These are phyloP conservation scores for Planoprotostelium fungivorum DNA, from an alignment of 78 protist species.

Conservation along the genomic window DNA sequence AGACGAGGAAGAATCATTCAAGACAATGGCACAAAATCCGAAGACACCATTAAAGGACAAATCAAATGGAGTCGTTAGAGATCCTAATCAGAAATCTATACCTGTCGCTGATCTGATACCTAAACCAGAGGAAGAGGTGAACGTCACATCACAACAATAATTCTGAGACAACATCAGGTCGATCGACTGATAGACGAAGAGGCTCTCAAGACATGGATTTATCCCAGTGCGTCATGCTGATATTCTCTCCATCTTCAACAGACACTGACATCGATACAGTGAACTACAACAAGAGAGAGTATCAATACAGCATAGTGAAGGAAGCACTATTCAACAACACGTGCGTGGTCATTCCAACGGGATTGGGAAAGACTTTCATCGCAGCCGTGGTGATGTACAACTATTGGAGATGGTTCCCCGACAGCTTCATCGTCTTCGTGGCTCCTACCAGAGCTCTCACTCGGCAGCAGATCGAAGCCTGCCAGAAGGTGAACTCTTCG, in stretches of 20 bases:
- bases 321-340: conserved; percentile 63
- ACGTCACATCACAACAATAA: background rate
- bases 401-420: conserved; percentile 91
- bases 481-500: conserved; percentile 38
- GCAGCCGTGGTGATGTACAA: conserved; percentile 93
- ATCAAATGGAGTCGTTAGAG: background rate
- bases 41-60: background rate
- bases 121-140: background rate
- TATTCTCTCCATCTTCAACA: background rate
- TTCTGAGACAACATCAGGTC: background rate
- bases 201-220: conserved; percentile 7
- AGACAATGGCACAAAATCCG: background rate
- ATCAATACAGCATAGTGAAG: conserved; percentile 63
- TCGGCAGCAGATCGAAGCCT: conserved; percentile 87
- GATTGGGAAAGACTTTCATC: conserved; percentile 96
- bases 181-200: background rate
- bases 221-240: conserved; percentile 14
- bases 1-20: background rate
- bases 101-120: background rate
- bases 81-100: background rate
- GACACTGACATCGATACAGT: conserved; percentile 4
- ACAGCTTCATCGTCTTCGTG: conserved; percentile 82
- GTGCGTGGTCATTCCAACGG: conserved; percentile 91
- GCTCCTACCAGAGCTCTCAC: conserved; percentile 95
- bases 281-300: conserved; percentile 55